Conservation (phyloP, 2,329 filamentous ascomycete species). For the Trichophyton equinum region DNA sequence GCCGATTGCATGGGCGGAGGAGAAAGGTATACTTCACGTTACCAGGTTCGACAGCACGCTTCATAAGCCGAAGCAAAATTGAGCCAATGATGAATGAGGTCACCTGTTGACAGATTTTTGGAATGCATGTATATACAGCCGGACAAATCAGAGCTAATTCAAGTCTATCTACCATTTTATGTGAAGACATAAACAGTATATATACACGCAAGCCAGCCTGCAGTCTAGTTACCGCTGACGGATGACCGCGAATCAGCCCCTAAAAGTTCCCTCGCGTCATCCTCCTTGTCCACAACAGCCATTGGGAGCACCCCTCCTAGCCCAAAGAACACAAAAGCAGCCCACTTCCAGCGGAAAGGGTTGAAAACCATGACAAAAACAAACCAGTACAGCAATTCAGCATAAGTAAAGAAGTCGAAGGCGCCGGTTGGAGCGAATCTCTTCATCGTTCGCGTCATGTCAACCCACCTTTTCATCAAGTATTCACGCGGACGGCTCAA, state of each 20-base stretch:
- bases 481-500: slow-evolving; percentile 56
- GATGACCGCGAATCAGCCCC: neutral
- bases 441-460: slow-evolving; percentile 66
- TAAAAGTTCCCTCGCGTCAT: slow-evolving; percentile 23
- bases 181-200: no score
- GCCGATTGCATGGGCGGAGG: slow-evolving; percentile 41
- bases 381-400: slow-evolving; percentile 78
- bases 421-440: slow-evolving; percentile 55
- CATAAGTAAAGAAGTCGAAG: slow-evolving; percentile 83
- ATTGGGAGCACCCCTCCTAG: slow-evolving; percentile 55
- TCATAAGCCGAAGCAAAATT: neutral
- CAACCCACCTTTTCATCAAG: slow-evolving; percentile 79
- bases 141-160: no score
- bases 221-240: neutral
- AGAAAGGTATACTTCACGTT: slow-evolving; percentile 19
- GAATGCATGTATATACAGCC: slow-evolving; percentile 12
- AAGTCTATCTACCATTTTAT: no score
- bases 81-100: slow-evolving; percentile 5
- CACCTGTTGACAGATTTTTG: no score
- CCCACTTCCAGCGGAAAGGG: slow-evolving; percentile 87
- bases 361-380: slow-evolving; percentile 65
- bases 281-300: slow-evolving; percentile 54
- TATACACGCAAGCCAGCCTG: neutral
- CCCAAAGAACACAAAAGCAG: slow-evolving; percentile 67
- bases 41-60: neutral